phyloP scores from a whole-genome alignment of 2,329 filamentous ascomycete genomes.

The Penicillium corylophilum region DNA sequence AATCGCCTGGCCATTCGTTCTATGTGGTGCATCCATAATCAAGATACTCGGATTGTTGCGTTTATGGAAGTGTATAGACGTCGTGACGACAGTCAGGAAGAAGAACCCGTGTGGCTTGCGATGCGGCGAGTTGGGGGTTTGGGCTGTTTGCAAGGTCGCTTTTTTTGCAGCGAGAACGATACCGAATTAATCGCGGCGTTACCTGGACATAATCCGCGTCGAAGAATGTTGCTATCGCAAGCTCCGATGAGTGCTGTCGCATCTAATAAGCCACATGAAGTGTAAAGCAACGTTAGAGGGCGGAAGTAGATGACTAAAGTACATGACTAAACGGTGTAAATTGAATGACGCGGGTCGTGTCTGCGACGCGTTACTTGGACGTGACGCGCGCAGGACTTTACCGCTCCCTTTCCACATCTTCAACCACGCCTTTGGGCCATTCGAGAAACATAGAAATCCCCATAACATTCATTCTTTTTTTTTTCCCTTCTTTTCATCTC shows the following conservation, averaged over 20 bases:
- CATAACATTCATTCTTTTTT: neutral
- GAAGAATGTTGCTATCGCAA: no score
- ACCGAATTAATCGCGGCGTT: neutral
- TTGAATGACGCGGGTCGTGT: constrained; percentile 32
- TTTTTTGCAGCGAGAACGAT: neutral
- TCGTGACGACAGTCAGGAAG: neutral
- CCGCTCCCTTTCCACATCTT: constrained; percentile 18
- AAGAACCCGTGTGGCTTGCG: neutral
- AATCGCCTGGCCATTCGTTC: constrained; percentile 6
- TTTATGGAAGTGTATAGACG: neutral
- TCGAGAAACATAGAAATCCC: constrained; percentile 6
- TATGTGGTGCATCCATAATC: constrained; percentile 26
- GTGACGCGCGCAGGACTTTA: no score
- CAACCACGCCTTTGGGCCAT: constrained; percentile 8
- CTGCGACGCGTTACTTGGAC: neutral
- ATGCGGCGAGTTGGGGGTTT: neutral
- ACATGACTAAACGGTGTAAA: constrained; percentile 26
- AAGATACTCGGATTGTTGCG: neutral
- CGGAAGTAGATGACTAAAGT: no score
- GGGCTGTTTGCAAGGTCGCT: neutral
- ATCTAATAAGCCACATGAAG: no score
- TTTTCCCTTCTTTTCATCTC: neutral
- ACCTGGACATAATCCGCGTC: neutral
- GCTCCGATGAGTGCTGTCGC: no score
- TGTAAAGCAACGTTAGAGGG: no score